Conservation (phyloP, 352 stramenopile species). For the Thraustochytrium sp. region DNA sequence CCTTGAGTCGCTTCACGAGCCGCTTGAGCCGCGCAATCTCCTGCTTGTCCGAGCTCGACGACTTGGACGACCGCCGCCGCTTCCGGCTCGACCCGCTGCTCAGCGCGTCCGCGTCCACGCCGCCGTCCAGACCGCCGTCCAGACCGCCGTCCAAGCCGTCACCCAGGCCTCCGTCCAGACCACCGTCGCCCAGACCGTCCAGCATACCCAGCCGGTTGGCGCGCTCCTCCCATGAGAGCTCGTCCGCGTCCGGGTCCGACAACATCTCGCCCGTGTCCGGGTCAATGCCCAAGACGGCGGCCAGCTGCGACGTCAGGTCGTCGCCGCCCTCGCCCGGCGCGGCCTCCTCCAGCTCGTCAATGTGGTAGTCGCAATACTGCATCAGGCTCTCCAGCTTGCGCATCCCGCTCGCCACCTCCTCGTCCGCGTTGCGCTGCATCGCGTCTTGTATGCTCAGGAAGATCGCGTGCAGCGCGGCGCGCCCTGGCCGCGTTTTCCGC, state of each 20-base stretch:
- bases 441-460: not conserved
- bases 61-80: not conserved
- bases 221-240: not conserved
- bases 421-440: not conserved
- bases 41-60: conserved; percentile 4
- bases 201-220: not conserved
- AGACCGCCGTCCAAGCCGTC: not conserved
- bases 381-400: conserved; percentile 31
- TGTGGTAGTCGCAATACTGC: conserved; percentile 13
- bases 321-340: not conserved
- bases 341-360: conserved; percentile 28
- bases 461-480: not conserved
- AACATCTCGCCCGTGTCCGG: not conserved
- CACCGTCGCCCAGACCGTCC: not conserved
- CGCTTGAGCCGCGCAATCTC: conserved; percentile 28
- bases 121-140: not conserved
- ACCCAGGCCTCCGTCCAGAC: not conserved
- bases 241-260: not conserved
- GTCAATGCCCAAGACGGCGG: not conserved
- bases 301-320: conserved; percentile 2
- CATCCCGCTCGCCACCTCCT: not conserved
- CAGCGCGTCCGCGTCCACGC: not conserved
- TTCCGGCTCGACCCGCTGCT: not conserved
- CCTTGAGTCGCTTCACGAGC: conserved; percentile 28
- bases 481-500: not conserved